Conservation (phyloP, 129 eudicot species). For the Daucus carota region DNA sequence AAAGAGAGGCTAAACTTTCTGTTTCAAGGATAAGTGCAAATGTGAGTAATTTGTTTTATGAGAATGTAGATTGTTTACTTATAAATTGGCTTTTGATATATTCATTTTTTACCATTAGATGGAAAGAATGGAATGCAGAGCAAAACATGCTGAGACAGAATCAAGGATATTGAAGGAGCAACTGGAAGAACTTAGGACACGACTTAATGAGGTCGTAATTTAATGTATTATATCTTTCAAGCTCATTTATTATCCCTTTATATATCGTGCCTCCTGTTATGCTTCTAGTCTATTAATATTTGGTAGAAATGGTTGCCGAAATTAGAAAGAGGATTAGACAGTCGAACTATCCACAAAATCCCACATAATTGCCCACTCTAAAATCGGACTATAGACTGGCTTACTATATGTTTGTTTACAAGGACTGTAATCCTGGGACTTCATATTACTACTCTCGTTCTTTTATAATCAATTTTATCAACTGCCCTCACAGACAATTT, state of each 20-base stretch:
- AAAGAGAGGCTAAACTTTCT: constrained; percentile 61
- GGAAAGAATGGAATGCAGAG: constrained; percentile 79
- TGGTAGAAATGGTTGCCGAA: not conserved
- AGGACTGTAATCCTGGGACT: not conserved
- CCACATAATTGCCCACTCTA: not conserved
- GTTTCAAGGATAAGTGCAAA: constrained; percentile 62
- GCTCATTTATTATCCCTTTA: not conserved
- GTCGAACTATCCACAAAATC: not conserved
- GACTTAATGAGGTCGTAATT: constrained; percentile 54
- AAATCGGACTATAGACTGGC: not conserved
- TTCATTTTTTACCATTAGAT: constrained; percentile 40
- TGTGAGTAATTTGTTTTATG: constrained; percentile 41
- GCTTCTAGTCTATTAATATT: not conserved
- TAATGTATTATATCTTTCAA: not conserved
- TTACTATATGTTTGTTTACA: not conserved
- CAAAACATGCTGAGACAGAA: constrained; percentile 74
- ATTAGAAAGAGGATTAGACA: not conserved
- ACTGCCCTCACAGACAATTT: no score
- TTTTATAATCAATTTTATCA: not conserved
- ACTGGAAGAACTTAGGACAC: constrained; percentile 49
- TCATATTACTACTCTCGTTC: not conserved
- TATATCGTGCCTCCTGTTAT: not conserved
- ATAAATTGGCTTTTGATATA: constrained; percentile 13
- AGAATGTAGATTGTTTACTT: not conserved
- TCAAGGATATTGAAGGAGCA: constrained; percentile 58